Conservation (phyloP, 345 rosid genomes). For the Acer saccharum region DNA sequence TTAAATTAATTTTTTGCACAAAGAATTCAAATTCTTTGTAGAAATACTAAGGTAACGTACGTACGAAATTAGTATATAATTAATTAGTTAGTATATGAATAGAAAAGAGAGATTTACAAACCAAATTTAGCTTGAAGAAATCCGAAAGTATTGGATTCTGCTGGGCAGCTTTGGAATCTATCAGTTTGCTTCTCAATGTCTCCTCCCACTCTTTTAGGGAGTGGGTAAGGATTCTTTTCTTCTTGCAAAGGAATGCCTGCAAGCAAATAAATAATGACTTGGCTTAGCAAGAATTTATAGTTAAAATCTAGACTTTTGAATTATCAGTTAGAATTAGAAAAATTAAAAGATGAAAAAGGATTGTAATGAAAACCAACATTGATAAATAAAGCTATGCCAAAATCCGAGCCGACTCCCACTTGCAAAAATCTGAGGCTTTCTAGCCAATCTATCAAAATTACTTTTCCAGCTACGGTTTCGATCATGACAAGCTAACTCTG, state of each 20-base stretch:
- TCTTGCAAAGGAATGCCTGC: conserved; percentile 6
- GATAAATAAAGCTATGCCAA: neutral
- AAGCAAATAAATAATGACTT: neutral
- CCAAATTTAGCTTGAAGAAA: neutral
- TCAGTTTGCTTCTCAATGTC: neutral
- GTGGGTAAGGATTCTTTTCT: neutral
- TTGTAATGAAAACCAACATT: neutral
- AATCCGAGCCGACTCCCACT: conserved; percentile 12
- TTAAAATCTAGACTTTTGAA: no score
- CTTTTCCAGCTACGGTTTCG: neutral
- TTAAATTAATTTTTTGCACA: no score
- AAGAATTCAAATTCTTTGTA: neutral
- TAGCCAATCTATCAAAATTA: neutral
- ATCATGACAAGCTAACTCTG: neutral
- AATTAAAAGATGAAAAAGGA: neutral
- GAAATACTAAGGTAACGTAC: no score
- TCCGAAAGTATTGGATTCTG: neutral
- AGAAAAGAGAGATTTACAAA: neutral
- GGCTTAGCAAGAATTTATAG: no score
- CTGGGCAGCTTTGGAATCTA: neutral
- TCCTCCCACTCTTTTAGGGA: neutral
- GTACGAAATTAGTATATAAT: no score
- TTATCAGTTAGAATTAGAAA: neutral
- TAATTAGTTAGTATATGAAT: neutral
- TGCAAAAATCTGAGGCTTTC: neutral